Evolutionary conservation across 2,329 filamentous ascomycete genomes (phyloP).

Genomic region (Alternaria dauci): DNA sequence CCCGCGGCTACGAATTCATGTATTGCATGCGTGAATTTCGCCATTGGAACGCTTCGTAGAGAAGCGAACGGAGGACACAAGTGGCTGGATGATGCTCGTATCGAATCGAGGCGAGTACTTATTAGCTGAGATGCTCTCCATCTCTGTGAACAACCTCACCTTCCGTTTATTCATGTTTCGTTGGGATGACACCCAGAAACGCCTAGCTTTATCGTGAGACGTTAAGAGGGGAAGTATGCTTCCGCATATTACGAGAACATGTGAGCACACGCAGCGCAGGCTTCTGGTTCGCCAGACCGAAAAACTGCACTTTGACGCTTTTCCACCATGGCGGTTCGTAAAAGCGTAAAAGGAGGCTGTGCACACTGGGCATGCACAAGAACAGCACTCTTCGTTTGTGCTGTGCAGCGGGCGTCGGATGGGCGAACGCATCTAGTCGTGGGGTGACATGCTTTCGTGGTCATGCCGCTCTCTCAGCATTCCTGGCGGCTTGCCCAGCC

Average conservation of each 20-base stretch:
- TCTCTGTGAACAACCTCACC: not conserved
- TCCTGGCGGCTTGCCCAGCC: constrained; percentile 5
- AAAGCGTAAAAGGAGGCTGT: constrained; percentile 21
- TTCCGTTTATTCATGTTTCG: not conserved
- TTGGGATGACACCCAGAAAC: not conserved
- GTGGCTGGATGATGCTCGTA: constrained; percentile 10
- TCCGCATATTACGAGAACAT: not conserved
- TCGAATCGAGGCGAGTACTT: not conserved
- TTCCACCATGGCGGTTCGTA: constrained; percentile 4
- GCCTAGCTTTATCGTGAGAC: constrained; percentile 3
- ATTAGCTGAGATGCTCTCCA: not conserved
- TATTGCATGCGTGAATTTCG: constrained; percentile 45
- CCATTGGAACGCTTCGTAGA: constrained; percentile 34
- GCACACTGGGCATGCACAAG: constrained; percentile 22
- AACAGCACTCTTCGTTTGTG: constrained; percentile 9
- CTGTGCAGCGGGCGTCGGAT: constrained; percentile 17
- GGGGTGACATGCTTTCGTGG: constrained; percentile 14
- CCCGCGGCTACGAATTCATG: constrained; percentile 9
- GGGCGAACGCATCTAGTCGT: constrained; percentile 7
- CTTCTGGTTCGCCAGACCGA: constrained; percentile 15
- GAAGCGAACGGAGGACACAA: constrained; percentile 5
- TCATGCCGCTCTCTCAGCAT: constrained; percentile 15
- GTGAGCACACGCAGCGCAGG: constrained; percentile 6
- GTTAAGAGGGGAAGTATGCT: constrained; percentile 1
- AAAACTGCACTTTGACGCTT: not conserved